phyloP scores from a whole-genome alignment of 805 yeast species.

The Barnettozyma pratensis region DNA sequence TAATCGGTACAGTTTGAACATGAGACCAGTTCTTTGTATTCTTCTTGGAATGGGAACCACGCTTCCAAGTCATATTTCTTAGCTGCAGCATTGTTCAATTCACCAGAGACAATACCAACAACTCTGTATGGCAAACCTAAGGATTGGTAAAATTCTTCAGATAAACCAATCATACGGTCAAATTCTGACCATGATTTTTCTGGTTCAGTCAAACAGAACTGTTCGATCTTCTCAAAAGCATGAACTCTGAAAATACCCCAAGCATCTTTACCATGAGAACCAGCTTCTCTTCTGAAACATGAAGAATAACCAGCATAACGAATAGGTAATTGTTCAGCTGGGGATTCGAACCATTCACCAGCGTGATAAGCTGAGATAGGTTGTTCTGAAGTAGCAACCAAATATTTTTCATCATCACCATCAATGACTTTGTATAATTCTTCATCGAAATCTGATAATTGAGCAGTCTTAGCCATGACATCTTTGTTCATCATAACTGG shows the following conservation, averaged over 20 bases:
- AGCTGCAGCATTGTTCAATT: constrained; percentile 98
- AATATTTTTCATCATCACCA: constrained; percentile 95
- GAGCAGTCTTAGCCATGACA: constrained; percentile 99
- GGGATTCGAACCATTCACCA: constrained; percentile 97
- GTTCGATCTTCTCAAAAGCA: constrained; percentile 97
- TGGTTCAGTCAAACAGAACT: constrained; percentile 92
- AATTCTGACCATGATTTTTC: constrained; percentile 98
- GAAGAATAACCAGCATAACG: constrained; percentile 98
- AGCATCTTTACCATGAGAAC: constrained; percentile 98
- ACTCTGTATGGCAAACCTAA: constrained; percentile 94
- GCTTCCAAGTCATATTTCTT: constrained; percentile 98
- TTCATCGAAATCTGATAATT: constrained; percentile 95
- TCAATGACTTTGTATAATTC: constrained; percentile 95
- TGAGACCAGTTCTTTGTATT: constrained; percentile 95
- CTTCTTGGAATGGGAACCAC: constrained; percentile 99
- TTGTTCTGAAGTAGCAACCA: constrained; percentile 98
- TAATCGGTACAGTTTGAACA: constrained; percentile 99
- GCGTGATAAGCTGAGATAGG: constrained; percentile 98
- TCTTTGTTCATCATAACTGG: constrained; percentile 99
- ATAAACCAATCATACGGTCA: constrained; percentile 85
- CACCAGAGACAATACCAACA: constrained; percentile 97
- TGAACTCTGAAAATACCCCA: constrained; percentile 99
- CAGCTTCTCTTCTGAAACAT: constrained; percentile 99
- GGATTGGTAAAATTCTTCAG: constrained; percentile 91
- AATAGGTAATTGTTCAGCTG: constrained; percentile 92